A percentile compares a stretch with the other conserved stretches of the same genome.
Conservation (phyloP, 768 basidiomycete species). For the Hypholoma fasciculare region DNA sequence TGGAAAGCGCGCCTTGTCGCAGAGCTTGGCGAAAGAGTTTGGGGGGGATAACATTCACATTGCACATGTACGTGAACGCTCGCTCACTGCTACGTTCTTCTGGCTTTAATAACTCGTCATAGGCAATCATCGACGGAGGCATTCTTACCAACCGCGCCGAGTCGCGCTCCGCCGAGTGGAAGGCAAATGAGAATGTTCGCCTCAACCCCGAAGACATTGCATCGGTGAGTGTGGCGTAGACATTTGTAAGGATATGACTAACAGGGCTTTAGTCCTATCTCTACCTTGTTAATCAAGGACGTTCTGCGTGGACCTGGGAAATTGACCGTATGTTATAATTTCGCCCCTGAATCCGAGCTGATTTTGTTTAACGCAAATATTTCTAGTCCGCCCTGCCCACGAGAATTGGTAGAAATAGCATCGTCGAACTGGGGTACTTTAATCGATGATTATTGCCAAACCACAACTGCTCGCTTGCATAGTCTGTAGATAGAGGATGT, state of each 20-base stretch:
- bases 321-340: constrained; percentile 58
- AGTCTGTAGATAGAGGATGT: no score
- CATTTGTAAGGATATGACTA: not conserved
- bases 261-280: constrained; percentile 52
- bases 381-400: no score
- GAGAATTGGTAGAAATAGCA: no score
- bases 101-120: no score
- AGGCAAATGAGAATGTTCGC: constrained; percentile 42
- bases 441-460: no score
- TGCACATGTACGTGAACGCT: constrained; percentile 68
- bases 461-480: no score
- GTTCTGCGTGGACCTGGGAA: constrained; percentile 79
- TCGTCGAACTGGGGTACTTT: no score
- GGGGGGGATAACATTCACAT: constrained; percentile 76
- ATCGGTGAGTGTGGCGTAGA: constrained; percentile 41
- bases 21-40: constrained; percentile 76
- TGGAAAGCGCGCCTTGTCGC: constrained; percentile 60
- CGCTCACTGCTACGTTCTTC: no score
- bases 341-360: no score
- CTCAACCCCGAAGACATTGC: constrained; percentile 72
- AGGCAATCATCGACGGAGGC: constrained; percentile 75
- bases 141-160: constrained; percentile 2
- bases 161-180: constrained; percentile 33
- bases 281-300: constrained; percentile 66
- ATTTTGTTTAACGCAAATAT: no score